Evolutionary conservation across 2,329 filamentous ascomycete species (phyloP).

Genomic region (Aspergillus sojae): DNA sequence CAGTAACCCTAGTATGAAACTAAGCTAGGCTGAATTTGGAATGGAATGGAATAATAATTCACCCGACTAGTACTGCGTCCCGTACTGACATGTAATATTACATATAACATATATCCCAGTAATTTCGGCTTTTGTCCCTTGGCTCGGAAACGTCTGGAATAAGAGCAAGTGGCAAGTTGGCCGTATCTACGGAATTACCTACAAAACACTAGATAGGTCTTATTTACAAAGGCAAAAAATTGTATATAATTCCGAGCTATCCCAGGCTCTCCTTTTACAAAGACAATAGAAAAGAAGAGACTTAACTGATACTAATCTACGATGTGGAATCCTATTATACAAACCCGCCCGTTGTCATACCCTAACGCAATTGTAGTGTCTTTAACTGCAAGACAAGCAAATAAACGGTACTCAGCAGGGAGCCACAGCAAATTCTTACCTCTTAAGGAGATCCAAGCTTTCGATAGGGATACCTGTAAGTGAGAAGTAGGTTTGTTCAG

Average conservation of each 20-base stretch:
- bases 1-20: too few species aligned
- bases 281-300: constrained; percentile 16
- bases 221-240: neutral
- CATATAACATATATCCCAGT: too few species aligned
- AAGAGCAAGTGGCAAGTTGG: too few species aligned
- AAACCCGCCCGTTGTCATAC: neutral
- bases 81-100: too few species aligned
- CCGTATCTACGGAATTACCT: constrained; percentile 6
- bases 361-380: too few species aligned
- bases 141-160: too few species aligned
- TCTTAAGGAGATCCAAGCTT: constrained; percentile 6
- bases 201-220: constrained; percentile 5
- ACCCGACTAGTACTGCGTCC: too few species aligned
- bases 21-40: too few species aligned
- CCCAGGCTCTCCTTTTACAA: constrained; percentile 13
- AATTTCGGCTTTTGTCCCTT: too few species aligned
- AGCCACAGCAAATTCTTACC: neutral
- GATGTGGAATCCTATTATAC: constrained; percentile 12
- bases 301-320: constrained; percentile 4
- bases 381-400: too few species aligned
- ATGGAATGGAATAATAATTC: too few species aligned
- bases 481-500: neutral
- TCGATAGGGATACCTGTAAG: constrained; percentile 7
- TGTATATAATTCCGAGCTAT: constrained; percentile 10
- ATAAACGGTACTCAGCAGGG: too few species aligned